A percentile compares a stretch with the other conserved stretches of the same genome.
Evolutionary conservation across 108 stramenopile species (phyloP).

Genomic region (Pseudonitzschia multiseries): DNA sequence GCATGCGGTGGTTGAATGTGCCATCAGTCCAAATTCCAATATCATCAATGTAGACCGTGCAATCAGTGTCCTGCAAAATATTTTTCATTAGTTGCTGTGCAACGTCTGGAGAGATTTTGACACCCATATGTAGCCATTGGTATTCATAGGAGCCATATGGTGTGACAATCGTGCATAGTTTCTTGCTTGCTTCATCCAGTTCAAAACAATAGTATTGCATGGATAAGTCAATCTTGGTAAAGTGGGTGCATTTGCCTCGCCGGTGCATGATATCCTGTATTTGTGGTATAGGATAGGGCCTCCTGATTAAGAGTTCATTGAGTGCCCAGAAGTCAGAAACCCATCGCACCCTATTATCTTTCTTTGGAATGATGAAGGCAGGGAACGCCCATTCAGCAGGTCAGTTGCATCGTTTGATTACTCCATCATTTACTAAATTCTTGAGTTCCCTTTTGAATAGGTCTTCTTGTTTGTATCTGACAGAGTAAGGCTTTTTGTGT

Average conservation of each 20-base stretch:
- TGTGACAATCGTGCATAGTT: slow-evolving; percentile 37
- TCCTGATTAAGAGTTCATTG: background rate
- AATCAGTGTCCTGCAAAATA: slow-evolving; percentile 16
- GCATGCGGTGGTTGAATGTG: background rate
- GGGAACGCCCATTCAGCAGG: slow-evolving; percentile 19
- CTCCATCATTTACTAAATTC: slow-evolving; percentile 26
- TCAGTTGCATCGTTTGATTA: slow-evolving; percentile 8
- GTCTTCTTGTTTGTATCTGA: slow-evolving; percentile 14
- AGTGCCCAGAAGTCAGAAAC: background rate
- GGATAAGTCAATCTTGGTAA: slow-evolving; percentile 33
- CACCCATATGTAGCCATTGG: slow-evolving; percentile 47
- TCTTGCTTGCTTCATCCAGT: slow-evolving; percentile 10
- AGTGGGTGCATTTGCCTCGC: slow-evolving; percentile 17
- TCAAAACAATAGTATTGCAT: slow-evolving; percentile 20
- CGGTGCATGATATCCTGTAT: slow-evolving; percentile 23
- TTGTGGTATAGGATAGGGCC: slow-evolving; percentile 15
- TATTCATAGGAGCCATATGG: slow-evolving; percentile 50
- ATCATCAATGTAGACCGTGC: background rate
- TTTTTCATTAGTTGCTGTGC: slow-evolving; percentile 42
- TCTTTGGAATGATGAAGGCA: slow-evolving; percentile 45
- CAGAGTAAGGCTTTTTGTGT: background rate
- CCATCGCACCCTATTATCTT: slow-evolving; percentile 17
- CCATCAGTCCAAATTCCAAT: slow-evolving; percentile 1
- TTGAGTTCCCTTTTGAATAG: slow-evolving; percentile 36
- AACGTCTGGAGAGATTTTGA: slow-evolving; percentile 39